These are phyloP conservation scores for Talaromyces sp. DNA, from an alignment of 2,329 filamentous ascomycete genomes.

Conservation along the genomic window DNA sequence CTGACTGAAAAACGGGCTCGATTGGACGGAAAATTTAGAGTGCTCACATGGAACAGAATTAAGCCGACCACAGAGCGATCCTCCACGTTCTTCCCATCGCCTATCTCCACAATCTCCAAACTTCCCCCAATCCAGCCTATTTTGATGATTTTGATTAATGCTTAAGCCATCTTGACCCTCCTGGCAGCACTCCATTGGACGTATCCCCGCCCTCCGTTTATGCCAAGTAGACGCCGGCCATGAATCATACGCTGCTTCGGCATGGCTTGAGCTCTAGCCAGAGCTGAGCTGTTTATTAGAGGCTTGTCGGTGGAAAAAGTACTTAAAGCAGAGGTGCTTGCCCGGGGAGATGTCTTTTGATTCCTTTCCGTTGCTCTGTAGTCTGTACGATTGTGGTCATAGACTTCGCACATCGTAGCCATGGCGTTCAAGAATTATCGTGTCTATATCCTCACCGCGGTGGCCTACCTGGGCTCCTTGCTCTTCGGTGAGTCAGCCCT, in stretches of 20 bases:
- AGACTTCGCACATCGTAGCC: background rate
- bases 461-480: constrained; percentile 44
- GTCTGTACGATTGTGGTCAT: background rate
- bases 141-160: background rate
- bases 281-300: background rate
- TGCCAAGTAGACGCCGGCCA: background rate
- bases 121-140: background rate
- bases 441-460: constrained; percentile 43
- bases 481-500: constrained; percentile 36
- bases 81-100: background rate
- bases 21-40: background rate
- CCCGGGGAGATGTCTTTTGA: background rate
- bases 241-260: background rate
- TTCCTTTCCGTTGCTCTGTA: background rate
- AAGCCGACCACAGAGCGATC: background rate
- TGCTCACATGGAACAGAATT: background rate
- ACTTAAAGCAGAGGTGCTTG: background rate
- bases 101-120: background rate
- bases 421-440: constrained; percentile 40
- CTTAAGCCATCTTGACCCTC: background rate
- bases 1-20: background rate
- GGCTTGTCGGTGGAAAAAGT: background rate
- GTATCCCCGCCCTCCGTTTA: background rate
- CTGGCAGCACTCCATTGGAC: background rate
- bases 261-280: background rate